Base-by-base conservation (phyloP, 2,329 filamentous ascomycete species). In the Falciphora oryzae region DNA sequence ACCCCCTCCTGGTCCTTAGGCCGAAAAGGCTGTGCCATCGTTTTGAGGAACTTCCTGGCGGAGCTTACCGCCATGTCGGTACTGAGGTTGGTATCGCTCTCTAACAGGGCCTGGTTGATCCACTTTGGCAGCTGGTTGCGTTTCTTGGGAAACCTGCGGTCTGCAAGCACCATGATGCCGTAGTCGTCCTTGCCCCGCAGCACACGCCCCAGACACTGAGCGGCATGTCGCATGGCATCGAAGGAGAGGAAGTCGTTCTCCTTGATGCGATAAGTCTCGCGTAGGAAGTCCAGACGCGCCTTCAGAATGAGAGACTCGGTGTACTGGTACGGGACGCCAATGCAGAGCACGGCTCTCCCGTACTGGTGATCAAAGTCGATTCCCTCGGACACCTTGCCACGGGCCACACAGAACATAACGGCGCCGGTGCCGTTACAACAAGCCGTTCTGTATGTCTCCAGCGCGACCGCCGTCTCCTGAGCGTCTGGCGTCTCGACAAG, bases 351-450 rank as follows among this genome's bases (percentile, higher is more conserved):
- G 16, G 94, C 95, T 64, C 95, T 90, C 56, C 95, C 95, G 75
- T 97, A 99, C 72, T 99, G 95, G 73, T 99, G 95, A 75, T 99
- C 95, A 72, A 99, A 99, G 86, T 99, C 95, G 70, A 99, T 98
- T 61, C 96, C 96, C 76, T 99, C 95, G 0, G 91, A 95, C 11
- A 99, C 96, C 75, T 99, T 99, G 38, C 95, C 95, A 75, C 95
- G 90, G 1, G 95, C 95, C 75, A 99, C 95, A 74, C 94, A 98
- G 6, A 99, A 85, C 3, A 99, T 80, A 18, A 99, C 89, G 1
- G 95, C 96, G 25, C 95, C 95, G 65, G 96, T 88, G 18, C 95
- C 96, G 73, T 99, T 99, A 79, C 93, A 97, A 77, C 95, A 99
- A 2, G 96, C 96, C 11, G 94, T 98, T 65, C 95, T 90, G 77